Evolutionary conservation across 768 basidiomycete genomes (phyloP), one percentile per base, ranked within the genome.

Genomic region (Zangia roseola): DNA sequence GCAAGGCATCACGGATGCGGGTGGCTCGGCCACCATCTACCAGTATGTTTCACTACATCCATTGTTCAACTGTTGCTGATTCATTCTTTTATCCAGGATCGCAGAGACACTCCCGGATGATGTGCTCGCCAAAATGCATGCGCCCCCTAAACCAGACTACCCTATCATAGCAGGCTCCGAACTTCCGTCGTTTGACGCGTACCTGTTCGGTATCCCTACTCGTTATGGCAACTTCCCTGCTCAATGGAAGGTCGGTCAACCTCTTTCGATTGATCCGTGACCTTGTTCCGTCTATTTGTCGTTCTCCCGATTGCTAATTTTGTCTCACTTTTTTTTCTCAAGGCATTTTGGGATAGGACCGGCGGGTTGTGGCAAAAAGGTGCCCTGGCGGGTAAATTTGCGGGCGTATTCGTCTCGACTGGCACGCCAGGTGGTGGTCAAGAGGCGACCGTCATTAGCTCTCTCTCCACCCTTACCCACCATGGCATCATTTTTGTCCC

Each of bases 381-480:
- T 19, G 72, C 68, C 2, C 72, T 94, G 43, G 68, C 75, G 16
- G 91, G 91, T 56, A 94, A 94, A 67, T 84, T 80, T 55, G 91
- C 79, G 3, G 76, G 83, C 13, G 69, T 82, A 35, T 93, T 92
- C 71, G 80, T 89, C 40, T 85, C 84, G 20, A 84, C 86, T 1
- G 86, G 76, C 1, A 71, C 75, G n/a, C 81, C 74, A 10, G 89
- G 90, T 46, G 89, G 91, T 50, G 91, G 91, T n/a, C 91, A 93
- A 56, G 86, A 85, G 58, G 51, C 73, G 5, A 87, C 85, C 5
- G 74, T 71, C 39, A 54, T 83, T 30, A 74, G 60, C 44, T 60
- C 71, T 30, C 59, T 89, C 62, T 79, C 78, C 44, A 80, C 84
- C 36, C 60, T 91, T 46, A 64, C 74, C 7, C 89, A 93, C 63